Conservation (phyloP, 768 basidiomycete genomes). For the Gyrodon lividus region DNA sequence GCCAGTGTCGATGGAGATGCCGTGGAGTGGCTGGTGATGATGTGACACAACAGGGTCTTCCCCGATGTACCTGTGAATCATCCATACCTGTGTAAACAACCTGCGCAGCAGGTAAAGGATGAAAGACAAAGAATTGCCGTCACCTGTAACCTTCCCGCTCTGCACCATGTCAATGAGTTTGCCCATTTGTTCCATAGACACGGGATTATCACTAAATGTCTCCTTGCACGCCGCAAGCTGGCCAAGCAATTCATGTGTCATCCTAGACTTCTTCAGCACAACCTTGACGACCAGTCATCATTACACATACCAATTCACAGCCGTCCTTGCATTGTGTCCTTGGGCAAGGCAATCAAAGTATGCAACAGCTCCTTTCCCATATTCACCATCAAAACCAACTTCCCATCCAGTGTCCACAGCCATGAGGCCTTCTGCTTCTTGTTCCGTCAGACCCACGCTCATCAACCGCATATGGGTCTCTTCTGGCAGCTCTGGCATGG, state of each 20-base stretch:
- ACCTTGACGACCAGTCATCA: neutral
- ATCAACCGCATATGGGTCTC: conserved; percentile 58
- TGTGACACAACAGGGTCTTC: conserved; percentile 70
- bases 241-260: conserved; percentile 85
- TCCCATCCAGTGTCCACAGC: conserved; percentile 65
- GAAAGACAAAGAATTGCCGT: neutral
- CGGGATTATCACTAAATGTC: conserved; percentile 55
- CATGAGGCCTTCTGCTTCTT: conserved; percentile 77
- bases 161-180: conserved; percentile 78
- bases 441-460: conserved; percentile 49
- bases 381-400: conserved; percentile 59
- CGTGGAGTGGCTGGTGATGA: conserved; percentile 48
- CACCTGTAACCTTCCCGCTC: conserved; percentile 66
- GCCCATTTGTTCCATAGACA: conserved; percentile 66
- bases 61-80: conserved; percentile 67
- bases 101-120: neutral
- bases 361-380: conserved; percentile 52
- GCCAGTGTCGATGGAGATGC: conserved; percentile 46
- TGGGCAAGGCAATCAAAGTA: conserved; percentile 76
- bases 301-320: conserved; percentile 76
- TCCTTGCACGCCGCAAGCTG: conserved; percentile 61
- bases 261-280: conserved; percentile 47
- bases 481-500: conserved; percentile 78
- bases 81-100: neutral
- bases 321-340: conserved; percentile 62